Evolutionary conservation across 2,329 filamentous ascomycete species (phyloP).

Genomic region (Septoria petroselini): DNA sequence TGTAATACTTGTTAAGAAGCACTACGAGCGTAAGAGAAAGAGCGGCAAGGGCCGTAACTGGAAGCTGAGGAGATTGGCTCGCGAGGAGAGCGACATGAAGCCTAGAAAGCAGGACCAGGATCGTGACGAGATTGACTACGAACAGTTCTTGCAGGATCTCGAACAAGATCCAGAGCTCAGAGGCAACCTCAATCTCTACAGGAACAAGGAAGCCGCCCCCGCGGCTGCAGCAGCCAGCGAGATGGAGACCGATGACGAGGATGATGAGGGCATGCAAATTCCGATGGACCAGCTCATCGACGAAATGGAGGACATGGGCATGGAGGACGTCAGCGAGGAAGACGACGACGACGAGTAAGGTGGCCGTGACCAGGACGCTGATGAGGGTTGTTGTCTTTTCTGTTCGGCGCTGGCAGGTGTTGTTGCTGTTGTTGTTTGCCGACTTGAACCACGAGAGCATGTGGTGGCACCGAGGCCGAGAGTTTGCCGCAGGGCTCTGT

Average conservation of each 20-base stretch:
- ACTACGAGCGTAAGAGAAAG: conserved; percentile 83
- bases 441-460: neutral
- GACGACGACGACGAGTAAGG: conserved; percentile 12
- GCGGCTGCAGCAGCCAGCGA: conserved; percentile 65
- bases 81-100: conserved; percentile 82
- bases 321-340: conserved; percentile 52
- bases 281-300: conserved; percentile 67
- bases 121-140: conserved; percentile 87
- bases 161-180: conserved; percentile 92
- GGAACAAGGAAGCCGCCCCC: conserved; percentile 53
- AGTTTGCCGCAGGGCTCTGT: neutral
- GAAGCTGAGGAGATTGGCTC: conserved; percentile 90
- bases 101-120: conserved; percentile 86
- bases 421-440: neutral
- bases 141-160: conserved; percentile 93
- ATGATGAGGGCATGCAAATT: conserved; percentile 52
- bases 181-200: conserved; percentile 81
- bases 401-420: conserved; percentile 1
- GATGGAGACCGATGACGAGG: conserved; percentile 54
- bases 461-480: neutral
- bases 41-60: conserved; percentile 63
- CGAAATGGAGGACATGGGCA: conserved; percentile 84
- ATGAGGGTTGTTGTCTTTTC: neutral
- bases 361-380: neutral
- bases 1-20: conserved; percentile 94